Conservation (phyloP, 805 yeast genomes). For the Candida ulmi region DNA sequence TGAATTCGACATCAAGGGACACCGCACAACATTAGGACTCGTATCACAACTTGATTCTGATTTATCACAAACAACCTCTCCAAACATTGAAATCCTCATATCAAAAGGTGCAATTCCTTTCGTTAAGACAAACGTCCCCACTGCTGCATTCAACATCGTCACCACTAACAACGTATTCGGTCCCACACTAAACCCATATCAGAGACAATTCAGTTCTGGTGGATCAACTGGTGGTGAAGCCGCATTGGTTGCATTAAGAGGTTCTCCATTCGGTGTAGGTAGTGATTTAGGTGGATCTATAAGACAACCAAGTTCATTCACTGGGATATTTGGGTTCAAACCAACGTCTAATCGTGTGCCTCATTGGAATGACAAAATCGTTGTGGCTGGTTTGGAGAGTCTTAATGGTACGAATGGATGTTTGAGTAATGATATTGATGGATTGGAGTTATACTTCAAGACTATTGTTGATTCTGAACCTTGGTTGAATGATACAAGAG, state of each 20-base stretch:
- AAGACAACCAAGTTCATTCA: slow-evolving; percentile 39
- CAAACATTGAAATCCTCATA: slow-evolving; percentile 32
- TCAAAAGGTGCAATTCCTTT: slow-evolving; percentile 45
- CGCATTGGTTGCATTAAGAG: slow-evolving; percentile 37
- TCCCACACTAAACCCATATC: slow-evolving; percentile 37
- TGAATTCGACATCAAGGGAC: slow-evolving; percentile 31
- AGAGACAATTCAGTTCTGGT: slow-evolving; percentile 35
- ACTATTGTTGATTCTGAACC: slow-evolving; percentile 27
- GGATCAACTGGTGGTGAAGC: slow-evolving; percentile 52
- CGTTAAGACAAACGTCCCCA: slow-evolving; percentile 46
- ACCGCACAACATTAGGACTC: slow-evolving; percentile 41
- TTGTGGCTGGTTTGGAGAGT: slow-evolving; percentile 32
- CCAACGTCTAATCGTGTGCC: slow-evolving; percentile 40
- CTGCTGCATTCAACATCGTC: slow-evolving; percentile 40
- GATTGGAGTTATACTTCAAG: slow-evolving; percentile 27
- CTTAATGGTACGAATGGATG: slow-evolving; percentile 42
- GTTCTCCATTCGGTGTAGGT: slow-evolving; percentile 40
- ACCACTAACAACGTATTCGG: slow-evolving; percentile 39
- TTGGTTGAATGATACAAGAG: slow-evolving; percentile 35
- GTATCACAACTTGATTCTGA: slow-evolving; percentile 31
- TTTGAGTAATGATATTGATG: slow-evolving; percentile 28
- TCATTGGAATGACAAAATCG: slow-evolving; percentile 26
- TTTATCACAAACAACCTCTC: slow-evolving; percentile 27
- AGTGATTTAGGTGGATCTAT: slow-evolving; percentile 48
- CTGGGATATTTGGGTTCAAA: slow-evolving; percentile 34